Base-by-base conservation (phyloP, 2,329 filamentous ascomycete species). In the Geosmithia flava region DNA sequence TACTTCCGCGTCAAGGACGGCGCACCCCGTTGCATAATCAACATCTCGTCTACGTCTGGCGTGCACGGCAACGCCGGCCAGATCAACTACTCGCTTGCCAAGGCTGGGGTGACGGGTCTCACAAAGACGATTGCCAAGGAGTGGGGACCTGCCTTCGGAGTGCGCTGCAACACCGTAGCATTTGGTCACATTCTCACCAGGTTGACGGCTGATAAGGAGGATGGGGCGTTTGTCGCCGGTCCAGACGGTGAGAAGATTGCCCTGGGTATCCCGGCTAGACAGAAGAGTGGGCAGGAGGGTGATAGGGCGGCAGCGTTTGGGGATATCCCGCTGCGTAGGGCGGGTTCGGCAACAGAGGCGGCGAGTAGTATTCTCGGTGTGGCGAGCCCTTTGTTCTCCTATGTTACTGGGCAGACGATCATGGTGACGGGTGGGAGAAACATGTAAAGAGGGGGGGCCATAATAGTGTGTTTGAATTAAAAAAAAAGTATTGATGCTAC, bases 101-200 rank as follows among this genome's bases (percentile, higher is more conserved):
- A 95, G 70, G 85, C 88, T 3, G 89, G 87, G 44, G 79, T 95
- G 15, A 78, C 78, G 11, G 89, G 89, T 6, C 74, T 95, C 50
- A 90, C 85, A 50, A 94, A 93, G 70, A 89, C 87, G 2, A 87
- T 95, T 59, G 87, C 88, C 3, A 94, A 95, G 69, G 83, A 95
- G 70, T 95, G 88, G 89, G 88, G 88, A 1, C 87, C 86, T 0
- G 65, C 72, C 39, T 95, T 90, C 57, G 88, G 87, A 47, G 88
- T 95, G 6, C 74, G 88, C 50, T 77, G 82, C 41, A 95, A 95
- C 65, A 88, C 87, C 2, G 73, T 95, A 47, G 87, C 87, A 4
- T 95, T 94, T 57, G 89, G 89, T 0, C 78, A 83, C 61, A 91
- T 95, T 54, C 68, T 79, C 56, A 95, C 89, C 0, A 72, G 89